A percentile compares a stretch with the other conserved stretches of the same genome.
These are phyloP conservation scores for Pisolithus orientalis DNA, from an alignment of 768 basidiomycete genomes.

Conservation along the genomic window DNA sequence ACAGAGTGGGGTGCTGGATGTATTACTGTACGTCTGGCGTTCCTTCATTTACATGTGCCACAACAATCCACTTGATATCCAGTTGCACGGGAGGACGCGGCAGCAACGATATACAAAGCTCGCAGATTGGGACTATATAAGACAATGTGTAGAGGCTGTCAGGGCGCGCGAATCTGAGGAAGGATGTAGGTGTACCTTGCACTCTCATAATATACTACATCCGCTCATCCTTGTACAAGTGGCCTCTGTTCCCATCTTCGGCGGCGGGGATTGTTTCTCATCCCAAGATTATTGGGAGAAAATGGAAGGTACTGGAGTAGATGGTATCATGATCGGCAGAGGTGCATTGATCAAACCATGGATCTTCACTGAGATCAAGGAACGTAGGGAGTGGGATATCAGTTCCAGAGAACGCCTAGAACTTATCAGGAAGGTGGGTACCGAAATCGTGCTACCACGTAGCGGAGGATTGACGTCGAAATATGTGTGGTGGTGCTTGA, in stretches of 20 bases:
- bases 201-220: background rate
- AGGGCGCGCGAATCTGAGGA: constrained; percentile 65
- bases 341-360: constrained; percentile 96
- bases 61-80: background rate
- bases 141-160: constrained; percentile 76
- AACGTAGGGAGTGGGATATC: constrained; percentile 90
- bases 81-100: constrained; percentile 95
- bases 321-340: constrained; percentile 92
- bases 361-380: constrained; percentile 95
- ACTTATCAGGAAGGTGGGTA: constrained; percentile 61
- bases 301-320: constrained; percentile 76
- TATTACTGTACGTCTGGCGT: constrained; percentile 33
- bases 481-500: background rate
- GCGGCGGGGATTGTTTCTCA: constrained; percentile 94
- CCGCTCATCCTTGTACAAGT: constrained; percentile 37
- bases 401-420: constrained; percentile 79
- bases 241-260: constrained; percentile 87
- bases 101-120: constrained; percentile 91
- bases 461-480: background rate
- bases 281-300: constrained; percentile 75
- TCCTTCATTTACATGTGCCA: background rate
- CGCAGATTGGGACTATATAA: constrained; percentile 95
- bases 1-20: constrained; percentile 43
- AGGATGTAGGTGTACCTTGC: constrained; percentile 46
- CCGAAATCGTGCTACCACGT: no score